Evolutionary conservation across 2,329 filamentous ascomycete species (phyloP).

Genomic region (Chrysosporium keratinophilum): DNA sequence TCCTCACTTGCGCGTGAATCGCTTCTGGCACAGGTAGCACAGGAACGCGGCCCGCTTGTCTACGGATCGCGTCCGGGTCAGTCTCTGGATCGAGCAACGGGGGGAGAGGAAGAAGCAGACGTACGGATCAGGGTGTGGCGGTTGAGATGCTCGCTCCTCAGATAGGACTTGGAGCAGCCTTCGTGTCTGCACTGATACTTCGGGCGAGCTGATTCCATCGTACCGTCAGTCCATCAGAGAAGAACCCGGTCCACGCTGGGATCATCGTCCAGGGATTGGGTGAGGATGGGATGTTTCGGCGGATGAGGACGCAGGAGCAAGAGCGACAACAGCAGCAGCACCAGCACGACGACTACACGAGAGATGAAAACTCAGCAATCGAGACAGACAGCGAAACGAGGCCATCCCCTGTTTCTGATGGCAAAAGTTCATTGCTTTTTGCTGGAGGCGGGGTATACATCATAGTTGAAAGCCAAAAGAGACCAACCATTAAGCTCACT

Average conservation of each 20-base stretch:
- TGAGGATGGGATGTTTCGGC: background rate
- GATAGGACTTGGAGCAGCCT: constrained; percentile 19
- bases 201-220: constrained; percentile 13
- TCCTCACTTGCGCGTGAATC: constrained; percentile 19
- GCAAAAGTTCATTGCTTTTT: constrained; percentile 9
- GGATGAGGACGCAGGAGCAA: background rate
- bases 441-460: constrained; percentile 5
- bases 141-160: constrained; percentile 19
- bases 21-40: constrained; percentile 18
- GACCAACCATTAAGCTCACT: background rate
- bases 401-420: constrained; percentile 1
- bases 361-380: background rate
- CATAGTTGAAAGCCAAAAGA: constrained; percentile 1
- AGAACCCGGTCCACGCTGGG: constrained; percentile 9
- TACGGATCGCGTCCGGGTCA: constrained; percentile 1
- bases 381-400: background rate
- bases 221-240: background rate
- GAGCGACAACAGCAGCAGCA: background rate
- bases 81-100: background rate
- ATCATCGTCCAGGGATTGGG: constrained; percentile 9
- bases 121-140: constrained; percentile 19
- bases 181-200: constrained; percentile 17
- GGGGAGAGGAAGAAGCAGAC: background rate
- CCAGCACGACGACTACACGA: background rate
- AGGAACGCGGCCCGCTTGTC: constrained; percentile 18